Evolutionary conservation across 139 green algal species (phyloP).

Genomic region (Micromonas commoda): DNA sequence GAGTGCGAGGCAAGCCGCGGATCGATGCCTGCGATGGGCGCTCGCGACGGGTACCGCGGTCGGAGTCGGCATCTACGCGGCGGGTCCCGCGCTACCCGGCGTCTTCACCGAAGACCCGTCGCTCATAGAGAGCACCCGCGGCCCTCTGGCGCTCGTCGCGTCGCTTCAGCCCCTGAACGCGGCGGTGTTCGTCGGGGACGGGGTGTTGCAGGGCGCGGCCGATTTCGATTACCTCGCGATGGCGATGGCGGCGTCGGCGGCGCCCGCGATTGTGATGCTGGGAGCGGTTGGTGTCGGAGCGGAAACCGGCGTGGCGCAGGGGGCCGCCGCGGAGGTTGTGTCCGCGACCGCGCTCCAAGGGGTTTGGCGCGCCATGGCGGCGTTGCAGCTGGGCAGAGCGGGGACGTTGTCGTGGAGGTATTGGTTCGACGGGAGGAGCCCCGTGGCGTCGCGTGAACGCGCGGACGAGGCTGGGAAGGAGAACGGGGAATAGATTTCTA

Average conservation of each 20-base stretch:
- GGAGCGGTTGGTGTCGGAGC: background rate
- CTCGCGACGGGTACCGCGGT: background rate
- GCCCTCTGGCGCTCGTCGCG: slow-evolving; percentile 1
- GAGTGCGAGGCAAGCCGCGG: background rate
- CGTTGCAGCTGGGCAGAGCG: slow-evolving; percentile 15
- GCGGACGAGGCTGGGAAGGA: too few relatives aligned
- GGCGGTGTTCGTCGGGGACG: slow-evolving; percentile 18
- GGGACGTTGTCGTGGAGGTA: background rate
- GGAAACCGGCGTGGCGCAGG: background rate
- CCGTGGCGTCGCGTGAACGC: too few relatives aligned
- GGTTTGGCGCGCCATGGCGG: slow-evolving; percentile 19
- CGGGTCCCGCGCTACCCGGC: background rate
- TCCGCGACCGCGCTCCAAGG: background rate
- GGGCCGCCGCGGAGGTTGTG: background rate
- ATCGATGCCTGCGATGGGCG: background rate
- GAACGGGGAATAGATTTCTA: too few relatives aligned
- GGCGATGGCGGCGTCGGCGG: slow-evolving; percentile 14
- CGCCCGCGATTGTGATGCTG: background rate
- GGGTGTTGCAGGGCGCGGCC: slow-evolving; percentile 20
- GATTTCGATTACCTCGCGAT: slow-evolving; percentile 27
- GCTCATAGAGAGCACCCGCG: background rate
- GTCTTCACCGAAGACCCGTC: slow-evolving; percentile 20
- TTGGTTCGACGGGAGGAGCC: background rate
- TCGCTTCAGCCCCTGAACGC: slow-evolving; percentile 23
- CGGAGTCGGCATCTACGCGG: background rate